Evolutionary conservation across 306 rosid genomes (phyloP), one percentile per base, ranked within the genome.

Genomic region (Sindora glabra): DNA sequence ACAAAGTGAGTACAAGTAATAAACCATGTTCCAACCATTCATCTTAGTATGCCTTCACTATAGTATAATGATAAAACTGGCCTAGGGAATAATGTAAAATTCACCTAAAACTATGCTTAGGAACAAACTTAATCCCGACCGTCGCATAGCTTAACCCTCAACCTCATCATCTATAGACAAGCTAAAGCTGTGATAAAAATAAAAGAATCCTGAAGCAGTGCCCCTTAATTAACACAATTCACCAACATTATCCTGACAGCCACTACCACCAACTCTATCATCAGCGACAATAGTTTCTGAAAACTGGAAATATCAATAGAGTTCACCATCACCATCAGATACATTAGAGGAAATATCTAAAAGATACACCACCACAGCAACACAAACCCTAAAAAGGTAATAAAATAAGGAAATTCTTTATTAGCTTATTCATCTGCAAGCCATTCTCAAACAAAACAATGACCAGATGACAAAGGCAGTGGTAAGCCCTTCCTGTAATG

Each of bases 311-410:
- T 26, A 42, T 14, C 22, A 21, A n/a, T 10, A 17, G 16, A 56
- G 69, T 21, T 67, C 34, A 50, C 46, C 25, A n/a, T 76, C 60
- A 42, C 44, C 38, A 21, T 23, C 61, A 24, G 17, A 66, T n/a
- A 16, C 32, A 27, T 27, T 36, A 25, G 44, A 5, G 18, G 54
- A 13, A 67, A 22, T n/a, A n/a, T 21, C 37, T 38, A 22, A 59
- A 15, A 56, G 37, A 36, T 25, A 41, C n/a, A n/a, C n/a, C n/a
- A n/a, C n/a, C n/a, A n/a, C n/a, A n/a, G n/a, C n/a, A n/a, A n/a
- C n/a, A n/a, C n/a, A n/a, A n/a, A n/a, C n/a, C n/a, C n/a, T n/a
- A n/a, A n/a, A n/a, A n/a, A n/a, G n/a, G n/a, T n/a, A n/a, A n/a
- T 52, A 5, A 29, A 29, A 29, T 10, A 45, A 36, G 23, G 12